A percentile compares a stretch with the other conserved stretches of the same genome.
phyloP scores from a whole-genome alignment of 139 green algal species.

The Chlorella ohadii region DNA sequence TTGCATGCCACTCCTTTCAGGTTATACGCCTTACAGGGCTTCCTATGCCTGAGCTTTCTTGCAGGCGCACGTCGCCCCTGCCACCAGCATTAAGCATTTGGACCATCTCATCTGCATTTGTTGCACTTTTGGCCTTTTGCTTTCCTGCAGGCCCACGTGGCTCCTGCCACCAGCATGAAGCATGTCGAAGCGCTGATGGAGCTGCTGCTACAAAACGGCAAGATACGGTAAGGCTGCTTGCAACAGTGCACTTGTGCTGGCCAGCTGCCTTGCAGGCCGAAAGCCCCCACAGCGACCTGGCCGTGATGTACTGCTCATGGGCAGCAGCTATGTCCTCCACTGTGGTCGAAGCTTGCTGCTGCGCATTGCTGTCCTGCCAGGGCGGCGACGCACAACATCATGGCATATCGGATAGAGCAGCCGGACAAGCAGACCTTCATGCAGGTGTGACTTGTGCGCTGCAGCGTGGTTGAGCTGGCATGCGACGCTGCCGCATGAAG shows the following conservation, averaged over 20 bases:
- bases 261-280: no score
- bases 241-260: no score
- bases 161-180: slow-evolving; percentile 37
- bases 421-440: slow-evolving; percentile 45
- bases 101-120: slow-evolving; percentile 37
- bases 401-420: slow-evolving; percentile 78
- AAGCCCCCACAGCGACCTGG: no score
- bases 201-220: slow-evolving; percentile 75
- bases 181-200: slow-evolving; percentile 71
- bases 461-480: background rate
- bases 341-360: no score
- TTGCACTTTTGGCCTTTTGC: background rate
- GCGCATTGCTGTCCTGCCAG: no score
- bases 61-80: slow-evolving; percentile 51
- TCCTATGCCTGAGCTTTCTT: no score
- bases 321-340: no score
- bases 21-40: no score
- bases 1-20: no score
- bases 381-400: slow-evolving; percentile 90
- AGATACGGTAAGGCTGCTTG: slow-evolving; percentile 57
- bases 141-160: slow-evolving; percentile 47
- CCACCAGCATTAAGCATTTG: slow-evolving; percentile 47
- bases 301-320: no score
- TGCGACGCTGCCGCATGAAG: no score
- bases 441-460: background rate